Evolutionary conservation across 176 grass and related monocot species (phyloP).

Genomic region (Paspalum vaginatum): DNA sequence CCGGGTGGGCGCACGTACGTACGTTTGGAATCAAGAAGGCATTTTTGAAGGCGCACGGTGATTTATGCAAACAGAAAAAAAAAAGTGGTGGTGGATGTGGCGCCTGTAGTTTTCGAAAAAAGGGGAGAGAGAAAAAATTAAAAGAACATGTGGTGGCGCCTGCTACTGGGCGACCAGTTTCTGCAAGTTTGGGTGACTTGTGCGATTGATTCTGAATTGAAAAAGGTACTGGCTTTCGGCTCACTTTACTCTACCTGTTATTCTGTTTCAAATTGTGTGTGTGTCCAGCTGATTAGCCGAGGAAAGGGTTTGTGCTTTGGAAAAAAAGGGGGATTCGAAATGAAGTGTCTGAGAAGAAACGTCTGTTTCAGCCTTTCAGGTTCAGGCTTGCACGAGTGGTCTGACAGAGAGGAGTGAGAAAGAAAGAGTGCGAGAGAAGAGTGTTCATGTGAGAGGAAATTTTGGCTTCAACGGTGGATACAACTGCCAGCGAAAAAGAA

Average conservation of each 20-base stretch:
- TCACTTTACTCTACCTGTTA: not conserved
- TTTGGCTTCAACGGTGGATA: conserved; percentile 40
- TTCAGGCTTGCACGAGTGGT: no score
- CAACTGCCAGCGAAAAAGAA: conserved; percentile 40
- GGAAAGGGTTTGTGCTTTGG: not conserved
- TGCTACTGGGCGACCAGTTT: not conserved
- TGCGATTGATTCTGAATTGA: not conserved
- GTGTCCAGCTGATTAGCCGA: no score
- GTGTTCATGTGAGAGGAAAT: not conserved
- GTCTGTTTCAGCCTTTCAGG: no score
- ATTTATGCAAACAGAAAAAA: no score
- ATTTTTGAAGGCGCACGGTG: no score
- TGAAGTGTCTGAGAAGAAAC: conserved; percentile 40
- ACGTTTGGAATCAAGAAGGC: no score
- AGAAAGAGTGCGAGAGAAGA: not conserved
- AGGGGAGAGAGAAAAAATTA: no score
- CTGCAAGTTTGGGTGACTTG: conserved; percentile 46
- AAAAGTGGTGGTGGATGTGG: not conserved
- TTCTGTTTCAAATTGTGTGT: conserved; percentile 8
- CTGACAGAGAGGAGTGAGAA: not conserved
- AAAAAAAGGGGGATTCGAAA: not conserved
- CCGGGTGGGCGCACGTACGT: no score
- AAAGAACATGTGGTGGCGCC: no score
- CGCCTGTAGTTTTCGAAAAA: no score
- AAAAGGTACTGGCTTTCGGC: conserved; percentile 6